Conservation (phyloP, 495 filamentous ascomycete species). For the Podospora appendiculata region DNA sequence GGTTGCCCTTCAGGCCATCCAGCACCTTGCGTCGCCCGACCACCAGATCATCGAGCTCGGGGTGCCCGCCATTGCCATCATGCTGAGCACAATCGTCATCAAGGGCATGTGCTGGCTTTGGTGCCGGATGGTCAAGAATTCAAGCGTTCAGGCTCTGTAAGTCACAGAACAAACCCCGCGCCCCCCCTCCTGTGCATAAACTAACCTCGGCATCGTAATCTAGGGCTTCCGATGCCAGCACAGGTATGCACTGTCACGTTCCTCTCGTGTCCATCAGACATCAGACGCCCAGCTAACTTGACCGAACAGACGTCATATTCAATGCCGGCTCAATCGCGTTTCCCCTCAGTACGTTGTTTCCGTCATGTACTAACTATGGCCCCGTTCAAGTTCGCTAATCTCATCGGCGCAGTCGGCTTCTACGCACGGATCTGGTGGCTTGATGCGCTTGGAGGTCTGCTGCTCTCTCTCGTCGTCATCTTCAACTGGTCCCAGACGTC, state of each 20-base stretch:
- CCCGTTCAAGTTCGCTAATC: background rate
- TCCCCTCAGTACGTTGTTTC: slow-evolving; percentile 50
- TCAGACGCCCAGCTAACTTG: slow-evolving; percentile 8
- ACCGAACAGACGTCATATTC: slow-evolving; percentile 63
- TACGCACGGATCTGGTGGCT: slow-evolving; percentile 77
- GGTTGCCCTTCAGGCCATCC: slow-evolving; percentile 65
- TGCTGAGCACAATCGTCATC: slow-evolving; percentile 74
- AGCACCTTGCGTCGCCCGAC: slow-evolving; percentile 55
- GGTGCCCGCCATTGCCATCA: slow-evolving; percentile 68
- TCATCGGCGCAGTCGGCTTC: slow-evolving; percentile 52
- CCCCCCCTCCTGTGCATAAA: too few relatives aligned
- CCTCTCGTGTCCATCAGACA: background rate
- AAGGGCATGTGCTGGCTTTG: slow-evolving; percentile 83
- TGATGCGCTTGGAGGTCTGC: slow-evolving; percentile 73
- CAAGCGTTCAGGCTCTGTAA: slow-evolving; percentile 72
- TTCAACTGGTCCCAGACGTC: slow-evolving; percentile 76
- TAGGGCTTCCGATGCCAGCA: slow-evolving; percentile 24
- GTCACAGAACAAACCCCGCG: slow-evolving; percentile 23
- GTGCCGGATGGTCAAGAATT: slow-evolving; percentile 84
- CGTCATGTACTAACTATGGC: background rate
- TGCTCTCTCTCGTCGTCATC: slow-evolving; percentile 78
- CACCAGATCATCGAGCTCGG: slow-evolving; percentile 64
- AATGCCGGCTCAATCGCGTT: slow-evolving; percentile 86
- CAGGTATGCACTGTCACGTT: slow-evolving; percentile 6
- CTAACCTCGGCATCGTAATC: too few relatives aligned